Conservation (phyloP, 2,329 filamentous ascomycete genomes). For the Ascochyta fabae region DNA sequence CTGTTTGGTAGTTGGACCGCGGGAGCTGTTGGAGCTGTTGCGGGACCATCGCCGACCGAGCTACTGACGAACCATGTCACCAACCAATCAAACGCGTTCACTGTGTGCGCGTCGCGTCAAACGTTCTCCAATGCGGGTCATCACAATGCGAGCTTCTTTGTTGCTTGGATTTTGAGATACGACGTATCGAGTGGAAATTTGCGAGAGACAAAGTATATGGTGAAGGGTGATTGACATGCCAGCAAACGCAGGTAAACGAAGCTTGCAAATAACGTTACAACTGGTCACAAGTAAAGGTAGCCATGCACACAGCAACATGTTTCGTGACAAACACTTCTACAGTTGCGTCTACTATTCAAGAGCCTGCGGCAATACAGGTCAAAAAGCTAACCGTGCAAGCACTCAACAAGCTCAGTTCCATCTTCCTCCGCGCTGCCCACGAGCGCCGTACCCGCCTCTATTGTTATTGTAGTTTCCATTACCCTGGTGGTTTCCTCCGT, state of each 20-base stretch:
- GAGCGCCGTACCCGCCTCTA: constrained; percentile 27
- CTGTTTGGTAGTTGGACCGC: background rate
- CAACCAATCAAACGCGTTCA: constrained; percentile 14
- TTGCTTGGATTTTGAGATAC: too few relatives aligned
- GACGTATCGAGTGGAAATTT: too few relatives aligned
- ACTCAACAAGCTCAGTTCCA: constrained; percentile 10
- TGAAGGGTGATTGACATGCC: background rate
- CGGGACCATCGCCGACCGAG: constrained; percentile 9
- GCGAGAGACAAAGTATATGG: too few relatives aligned
- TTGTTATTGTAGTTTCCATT: constrained; percentile 23
- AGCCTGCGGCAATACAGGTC: background rate
- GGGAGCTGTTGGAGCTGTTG: constrained; percentile 6
- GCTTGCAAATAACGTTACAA: background rate
- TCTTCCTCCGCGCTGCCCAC: constrained; percentile 25
- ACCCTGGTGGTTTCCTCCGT: constrained; percentile 19
- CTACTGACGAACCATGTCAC: constrained; percentile 17
- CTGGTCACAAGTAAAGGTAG: background rate
- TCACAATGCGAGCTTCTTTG: too few relatives aligned
- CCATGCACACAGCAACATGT: background rate
- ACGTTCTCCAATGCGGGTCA: background rate
- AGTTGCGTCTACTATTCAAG: background rate
- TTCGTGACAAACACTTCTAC: background rate
- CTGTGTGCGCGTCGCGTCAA: constrained; percentile 6
- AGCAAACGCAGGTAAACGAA: too few relatives aligned
- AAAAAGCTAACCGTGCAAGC: background rate